Conservation (phyloP, 164 flowering plant species). For the Magnolia kwangsiensis region DNA sequence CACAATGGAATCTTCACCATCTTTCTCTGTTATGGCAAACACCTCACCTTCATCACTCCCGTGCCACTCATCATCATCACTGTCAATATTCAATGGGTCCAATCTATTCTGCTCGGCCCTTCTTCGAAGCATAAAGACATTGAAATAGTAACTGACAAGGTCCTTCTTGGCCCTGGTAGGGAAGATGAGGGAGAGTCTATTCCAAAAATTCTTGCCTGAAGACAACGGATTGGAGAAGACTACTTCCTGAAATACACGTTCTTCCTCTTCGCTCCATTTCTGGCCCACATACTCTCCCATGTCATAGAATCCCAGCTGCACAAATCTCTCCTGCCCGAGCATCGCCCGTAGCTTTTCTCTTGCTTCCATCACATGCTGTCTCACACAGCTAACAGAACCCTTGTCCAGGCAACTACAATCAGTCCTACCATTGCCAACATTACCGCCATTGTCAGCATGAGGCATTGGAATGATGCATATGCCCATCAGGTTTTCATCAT, state of each 20-base stretch:
- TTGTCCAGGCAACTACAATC: constrained; percentile 55
- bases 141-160: constrained; percentile 73
- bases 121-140: constrained; percentile 70
- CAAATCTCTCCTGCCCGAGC: constrained; percentile 46
- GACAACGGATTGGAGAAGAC: constrained; percentile 57
- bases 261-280: constrained; percentile 69
- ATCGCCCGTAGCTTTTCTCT: constrained; percentile 37
- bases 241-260: constrained; percentile 47
- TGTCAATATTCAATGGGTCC: constrained; percentile 40
- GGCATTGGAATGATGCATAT: constrained; percentile 55
- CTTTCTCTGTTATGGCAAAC: constrained; percentile 24
- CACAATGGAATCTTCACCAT: constrained; percentile 24
- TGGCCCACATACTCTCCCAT: constrained; percentile 69
- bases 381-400: constrained; percentile 63
- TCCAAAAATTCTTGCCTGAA: constrained; percentile 58
- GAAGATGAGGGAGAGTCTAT: constrained; percentile 32
- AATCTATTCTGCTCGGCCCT: constrained; percentile 68
- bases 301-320: constrained; percentile 51
- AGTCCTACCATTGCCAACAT: constrained; percentile 29
- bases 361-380: constrained; percentile 57
- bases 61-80: constrained; percentile 73
- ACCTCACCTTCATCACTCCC: constrained; percentile 29
- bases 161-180: constrained; percentile 50
- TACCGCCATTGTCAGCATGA: constrained; percentile 14
- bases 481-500: constrained; percentile 32